Conservation (phyloP, 1,284 basidiomycete species). For the Cystobasidium sp. region DNA sequence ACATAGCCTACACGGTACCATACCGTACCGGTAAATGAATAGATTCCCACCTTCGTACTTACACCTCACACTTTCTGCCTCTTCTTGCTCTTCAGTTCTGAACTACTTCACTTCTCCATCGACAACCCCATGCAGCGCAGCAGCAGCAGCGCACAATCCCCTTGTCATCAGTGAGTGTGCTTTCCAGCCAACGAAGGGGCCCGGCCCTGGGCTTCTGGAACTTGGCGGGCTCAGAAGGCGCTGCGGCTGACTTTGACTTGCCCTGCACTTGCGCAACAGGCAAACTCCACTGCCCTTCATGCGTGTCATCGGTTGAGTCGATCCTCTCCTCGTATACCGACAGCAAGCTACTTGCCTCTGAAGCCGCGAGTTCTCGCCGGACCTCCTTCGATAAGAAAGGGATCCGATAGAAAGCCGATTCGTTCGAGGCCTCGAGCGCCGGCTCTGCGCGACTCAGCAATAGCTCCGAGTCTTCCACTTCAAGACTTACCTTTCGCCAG, state of each 20-base stretch:
- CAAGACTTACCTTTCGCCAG: slow-evolving; percentile 33
- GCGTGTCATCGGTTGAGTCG: slow-evolving; percentile 56
- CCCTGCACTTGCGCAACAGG: slow-evolving; percentile 25
- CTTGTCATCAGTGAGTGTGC: slow-evolving; percentile 13
- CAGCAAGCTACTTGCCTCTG: slow-evolving; percentile 20
- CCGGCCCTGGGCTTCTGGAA: slow-evolving; percentile 13
- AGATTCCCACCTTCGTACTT: slow-evolving; percentile 15
- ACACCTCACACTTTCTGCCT: slow-evolving; percentile 11
- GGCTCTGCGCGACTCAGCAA: slow-evolving; percentile 24
- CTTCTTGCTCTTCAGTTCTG: slow-evolving; percentile 15
- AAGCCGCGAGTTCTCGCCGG: slow-evolving; percentile 46
- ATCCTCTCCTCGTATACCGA: slow-evolving; percentile 52
- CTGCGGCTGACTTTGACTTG: slow-evolving; percentile 13
- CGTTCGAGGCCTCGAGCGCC: slow-evolving; percentile 29
- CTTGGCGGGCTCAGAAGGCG: slow-evolving; percentile 13
- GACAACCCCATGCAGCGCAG: slow-evolving; percentile 14
- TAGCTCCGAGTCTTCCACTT: slow-evolving; percentile 47
- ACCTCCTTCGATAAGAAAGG: slow-evolving; percentile 56
- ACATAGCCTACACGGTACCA: slow-evolving; percentile 13
- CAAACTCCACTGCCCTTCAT: slow-evolving; percentile 58
- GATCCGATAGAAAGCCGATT: slow-evolving; percentile 54
- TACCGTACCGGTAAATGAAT: slow-evolving; percentile 11
- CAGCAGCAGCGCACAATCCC: slow-evolving; percentile 14
- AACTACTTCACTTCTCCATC: slow-evolving; percentile 11
- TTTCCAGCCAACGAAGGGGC: slow-evolving; percentile 14